Conservation (phyloP, 1,284 basidiomycete genomes). For the Vanrija sp. region DNA sequence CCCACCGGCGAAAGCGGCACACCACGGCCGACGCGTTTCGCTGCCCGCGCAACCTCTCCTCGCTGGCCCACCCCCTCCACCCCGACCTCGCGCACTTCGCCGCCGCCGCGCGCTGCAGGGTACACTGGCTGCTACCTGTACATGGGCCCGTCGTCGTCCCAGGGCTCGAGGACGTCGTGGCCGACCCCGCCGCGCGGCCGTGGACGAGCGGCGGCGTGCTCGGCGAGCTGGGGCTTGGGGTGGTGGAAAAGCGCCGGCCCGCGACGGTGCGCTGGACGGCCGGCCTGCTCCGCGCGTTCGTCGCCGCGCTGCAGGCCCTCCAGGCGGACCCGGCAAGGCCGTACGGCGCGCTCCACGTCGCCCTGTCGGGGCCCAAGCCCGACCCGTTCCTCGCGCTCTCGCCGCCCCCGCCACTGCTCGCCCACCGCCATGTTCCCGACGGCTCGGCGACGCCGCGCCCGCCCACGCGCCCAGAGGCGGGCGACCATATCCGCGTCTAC, state of each 20-base stretch:
- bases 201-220: constrained; percentile 9
- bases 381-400: constrained; percentile 31
- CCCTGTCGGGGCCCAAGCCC: constrained; percentile 33
- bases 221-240: neutral
- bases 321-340: constrained; percentile 11
- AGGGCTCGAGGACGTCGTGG: constrained; percentile 9
- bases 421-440: constrained; percentile 4
- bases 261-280: constrained; percentile 25
- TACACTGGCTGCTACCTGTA: constrained; percentile 40
- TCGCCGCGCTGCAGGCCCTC: constrained; percentile 17
- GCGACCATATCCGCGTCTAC: constrained; percentile 42
- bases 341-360: constrained; percentile 15
- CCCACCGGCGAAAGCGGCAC: neutral
- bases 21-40: constrained; percentile 2
- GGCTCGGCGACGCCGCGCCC: too few species aligned
- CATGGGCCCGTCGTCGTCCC: constrained; percentile 36
- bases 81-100: constrained; percentile 24
- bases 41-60: constrained; percentile 10
- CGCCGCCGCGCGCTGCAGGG: constrained; percentile 13
- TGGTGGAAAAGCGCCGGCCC: constrained; percentile 2
- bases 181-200: neutral
- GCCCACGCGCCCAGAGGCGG: constrained; percentile 24
- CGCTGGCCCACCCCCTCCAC: constrained; percentile 27
- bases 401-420: constrained; percentile 4
- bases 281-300: constrained; percentile 17